These are phyloP conservation scores for Anthoceros angustus DNA, from an alignment of 225 moss, liverwort and hornwort species.

Conservation along the genomic window DNA sequence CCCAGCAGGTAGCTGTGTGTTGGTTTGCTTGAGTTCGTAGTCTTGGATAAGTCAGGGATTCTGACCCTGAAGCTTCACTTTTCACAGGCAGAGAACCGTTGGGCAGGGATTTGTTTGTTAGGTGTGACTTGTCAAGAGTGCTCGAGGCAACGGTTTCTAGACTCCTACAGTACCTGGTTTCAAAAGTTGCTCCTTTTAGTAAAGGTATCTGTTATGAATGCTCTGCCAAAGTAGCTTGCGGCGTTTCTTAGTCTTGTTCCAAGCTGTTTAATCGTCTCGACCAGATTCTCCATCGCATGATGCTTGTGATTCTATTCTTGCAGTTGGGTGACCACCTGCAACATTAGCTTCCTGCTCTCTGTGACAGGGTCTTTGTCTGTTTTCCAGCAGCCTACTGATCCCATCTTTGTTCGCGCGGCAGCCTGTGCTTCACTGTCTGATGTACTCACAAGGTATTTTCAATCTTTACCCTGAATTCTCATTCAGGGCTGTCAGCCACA, in stretches of 20 bases:
- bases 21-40: slow-evolving; percentile 5
- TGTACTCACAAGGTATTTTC: slow-evolving; percentile 61
- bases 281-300: no score
- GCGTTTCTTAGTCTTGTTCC: neutral
- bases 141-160: slow-evolving; percentile 49
- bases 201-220: slow-evolving; percentile 30
- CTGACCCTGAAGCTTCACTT: slow-evolving; percentile 5
- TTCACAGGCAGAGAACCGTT: slow-evolving; percentile 86
- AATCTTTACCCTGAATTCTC: neutral
- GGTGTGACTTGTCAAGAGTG: slow-evolving; percentile 75
- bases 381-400: slow-evolving; percentile 94
- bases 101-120: slow-evolving; percentile 66
- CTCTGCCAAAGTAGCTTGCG: no score
- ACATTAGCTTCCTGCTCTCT: no score
- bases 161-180: slow-evolving; percentile 60
- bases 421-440: slow-evolving; percentile 96
- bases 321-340: no score
- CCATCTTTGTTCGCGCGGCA: slow-evolving; percentile 92
- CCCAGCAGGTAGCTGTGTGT: slow-evolving; percentile 5
- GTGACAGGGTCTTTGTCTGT: neutral
- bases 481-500: no score
- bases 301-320: no score
- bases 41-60: neutral
- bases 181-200: slow-evolving; percentile 40
- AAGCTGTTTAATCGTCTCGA: neutral